Conservation (phyloP, 176 grass and related monocot species). For the Oryza longistaminata region DNA sequence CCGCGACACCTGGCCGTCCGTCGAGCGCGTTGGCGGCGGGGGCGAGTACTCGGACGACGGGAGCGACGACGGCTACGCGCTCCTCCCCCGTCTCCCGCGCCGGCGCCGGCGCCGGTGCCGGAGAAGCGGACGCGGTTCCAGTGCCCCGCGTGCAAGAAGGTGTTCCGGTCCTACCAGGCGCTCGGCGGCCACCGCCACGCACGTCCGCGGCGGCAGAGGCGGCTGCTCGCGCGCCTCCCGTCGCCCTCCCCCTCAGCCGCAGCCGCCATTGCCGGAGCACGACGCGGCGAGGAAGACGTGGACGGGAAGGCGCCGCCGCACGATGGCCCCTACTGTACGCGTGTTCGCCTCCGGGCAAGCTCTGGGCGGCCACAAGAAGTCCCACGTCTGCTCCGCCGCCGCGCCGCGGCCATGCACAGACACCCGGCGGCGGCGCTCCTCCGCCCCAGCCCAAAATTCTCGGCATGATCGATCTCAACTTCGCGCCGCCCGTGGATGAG, state of each 20-base stretch:
- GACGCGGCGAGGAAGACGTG: slow-evolving; percentile 5
- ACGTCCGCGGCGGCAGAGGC: slow-evolving; percentile 48
- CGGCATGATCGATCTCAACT: slow-evolving; percentile 70
- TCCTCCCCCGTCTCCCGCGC: background rate
- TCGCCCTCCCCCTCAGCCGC: background rate
- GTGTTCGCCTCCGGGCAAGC: slow-evolving; percentile 75
- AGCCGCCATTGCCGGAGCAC: slow-evolving; percentile 41
- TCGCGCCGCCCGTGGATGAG: slow-evolving; percentile 54
- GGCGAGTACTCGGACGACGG: slow-evolving; percentile 30
- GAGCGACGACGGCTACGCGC: slow-evolving; percentile 36
- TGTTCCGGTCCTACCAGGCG: slow-evolving; percentile 76
- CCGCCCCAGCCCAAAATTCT: slow-evolving; percentile 21
- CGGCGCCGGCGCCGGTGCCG: background rate
- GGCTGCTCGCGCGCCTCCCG: slow-evolving; percentile 42
- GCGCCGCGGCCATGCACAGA: slow-evolving; percentile 22
- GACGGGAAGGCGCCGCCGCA: slow-evolving; percentile 40
- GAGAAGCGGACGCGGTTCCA: slow-evolving; percentile 52
- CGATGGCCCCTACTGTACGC: slow-evolving; percentile 64
- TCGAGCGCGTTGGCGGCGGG: background rate
- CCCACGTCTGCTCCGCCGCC: slow-evolving; percentile 45
- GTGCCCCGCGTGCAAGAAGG: slow-evolving; percentile 65
- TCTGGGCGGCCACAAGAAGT: slow-evolving; percentile 74
- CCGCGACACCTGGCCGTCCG: slow-evolving; percentile 53
- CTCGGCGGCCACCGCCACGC: slow-evolving; percentile 72
- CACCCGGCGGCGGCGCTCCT: background rate